Base-by-base conservation (phyloP, 179 eudicot species). In the Corrigiola litoralis region DNA sequence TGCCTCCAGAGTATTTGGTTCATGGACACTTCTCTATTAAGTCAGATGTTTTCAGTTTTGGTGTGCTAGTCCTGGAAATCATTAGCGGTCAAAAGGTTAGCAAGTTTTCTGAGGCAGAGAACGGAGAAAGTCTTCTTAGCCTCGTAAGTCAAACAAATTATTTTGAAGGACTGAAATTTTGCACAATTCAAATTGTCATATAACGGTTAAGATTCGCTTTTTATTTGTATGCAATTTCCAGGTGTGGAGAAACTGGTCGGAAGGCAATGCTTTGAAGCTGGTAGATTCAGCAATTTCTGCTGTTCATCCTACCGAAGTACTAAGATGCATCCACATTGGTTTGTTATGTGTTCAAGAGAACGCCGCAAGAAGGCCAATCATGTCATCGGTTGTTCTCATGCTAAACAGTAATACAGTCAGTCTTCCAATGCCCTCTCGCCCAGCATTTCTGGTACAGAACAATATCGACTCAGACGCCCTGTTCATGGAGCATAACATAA, bases 221-320 rank as follows among this genome's bases (percentile, higher is more conserved):
- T 13, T 37, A n/a, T 21, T 40, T 37, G 32, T 47, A 12, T 36
- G 13, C 14, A 6, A 40, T 9, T 42, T 28, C 7, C 34, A 60
- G 65, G 65, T 33, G 7, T 80, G 84, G 87, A 52, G 69, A 73
- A 27, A 68, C 23, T 80, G 87, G 87, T 60, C n/a, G 38, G 79
- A 76, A 34, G 77, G 80, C 29, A 73, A 53, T 16, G 74, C 73
- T 8, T 8, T 44, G 44, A 50, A 64, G 14, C n/a, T 79, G 1
- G 49, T 74, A 8, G 86, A 82, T 58, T 44, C 60, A 28, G 12
- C 27, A 52, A 49, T 79, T 65, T 47, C 37, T 33, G 58, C 5
- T 40, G 67, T 18, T 28, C 9, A 24, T 60, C 16, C 37, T 16
- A 42, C 37, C 14, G 51, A 20, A 29, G 32, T 40, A 3, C 40